Percentiles rank a stretch among this genome's conserved stretches.
Conservation (phyloP, 257 asterid genomes). For the Henckelia pumila region DNA sequence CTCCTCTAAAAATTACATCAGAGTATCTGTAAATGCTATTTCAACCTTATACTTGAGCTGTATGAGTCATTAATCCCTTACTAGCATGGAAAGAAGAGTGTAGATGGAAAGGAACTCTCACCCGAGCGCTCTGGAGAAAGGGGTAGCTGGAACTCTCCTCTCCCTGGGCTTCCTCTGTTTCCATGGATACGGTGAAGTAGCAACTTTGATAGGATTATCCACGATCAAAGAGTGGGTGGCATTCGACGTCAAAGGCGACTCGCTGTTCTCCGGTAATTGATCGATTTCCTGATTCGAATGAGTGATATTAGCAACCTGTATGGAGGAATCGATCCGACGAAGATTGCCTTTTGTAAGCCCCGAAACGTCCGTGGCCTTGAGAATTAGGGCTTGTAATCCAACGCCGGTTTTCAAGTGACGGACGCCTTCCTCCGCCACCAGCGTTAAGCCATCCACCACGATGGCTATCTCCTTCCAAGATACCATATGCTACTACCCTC, state of each 20-base stretch:
- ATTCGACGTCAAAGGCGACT: background rate
- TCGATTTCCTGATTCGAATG: background rate
- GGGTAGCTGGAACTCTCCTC: conserved; percentile 86
- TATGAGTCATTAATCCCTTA: no score
- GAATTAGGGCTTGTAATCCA: conserved; percentile 40
- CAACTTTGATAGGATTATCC: conserved; percentile 10
- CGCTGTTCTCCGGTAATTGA: background rate
- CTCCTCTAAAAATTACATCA: no score
- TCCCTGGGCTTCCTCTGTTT: conserved; percentile 74
- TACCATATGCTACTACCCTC: conserved; percentile 32
- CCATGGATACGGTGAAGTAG: no score
- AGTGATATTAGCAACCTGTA: background rate
- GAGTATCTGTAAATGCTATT: no score
- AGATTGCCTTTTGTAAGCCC: conserved; percentile 77
- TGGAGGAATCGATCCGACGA: conserved; percentile 31
- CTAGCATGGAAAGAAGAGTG: no score
- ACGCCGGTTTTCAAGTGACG: conserved; percentile 28
- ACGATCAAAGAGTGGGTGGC: conserved; percentile 18
- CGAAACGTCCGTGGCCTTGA: conserved; percentile 40
- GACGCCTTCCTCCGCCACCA: conserved; percentile 71
- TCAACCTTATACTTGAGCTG: no score
- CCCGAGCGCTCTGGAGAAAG: conserved; percentile 96
- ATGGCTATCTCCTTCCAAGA: conserved; percentile 54
- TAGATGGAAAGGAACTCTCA: conserved; percentile 17
- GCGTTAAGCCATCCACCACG: conserved; percentile 60